Conservation (phyloP, 176 grass and related monocot genomes). For the Triticum timopheevii region DNA sequence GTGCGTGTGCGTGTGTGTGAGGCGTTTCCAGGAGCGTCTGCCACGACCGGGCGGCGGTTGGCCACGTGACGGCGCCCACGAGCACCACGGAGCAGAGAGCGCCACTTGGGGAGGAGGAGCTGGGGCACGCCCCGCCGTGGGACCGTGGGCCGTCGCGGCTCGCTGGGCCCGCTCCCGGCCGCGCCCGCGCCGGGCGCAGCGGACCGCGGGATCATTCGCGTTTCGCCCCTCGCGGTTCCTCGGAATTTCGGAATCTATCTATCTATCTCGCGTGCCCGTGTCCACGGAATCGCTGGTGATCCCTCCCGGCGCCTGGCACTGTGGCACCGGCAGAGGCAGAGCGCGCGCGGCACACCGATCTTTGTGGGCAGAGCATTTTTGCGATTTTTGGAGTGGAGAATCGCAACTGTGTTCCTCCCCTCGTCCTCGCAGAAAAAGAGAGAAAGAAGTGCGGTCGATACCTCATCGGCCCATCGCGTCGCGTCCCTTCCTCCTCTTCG, state of each 20-base stretch:
- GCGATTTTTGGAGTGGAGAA: not conserved
- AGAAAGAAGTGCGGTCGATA: too few relatives aligned
- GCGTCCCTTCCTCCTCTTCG: too few relatives aligned
- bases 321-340: not conserved
- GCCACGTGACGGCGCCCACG: conserved; percentile 30
- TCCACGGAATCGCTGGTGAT: not conserved
- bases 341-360: not conserved
- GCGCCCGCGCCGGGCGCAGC: too few relatives aligned
- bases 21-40: conserved; percentile 23
- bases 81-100: not conserved
- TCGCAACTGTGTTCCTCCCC: too few relatives aligned
- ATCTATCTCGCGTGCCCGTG: not conserved
- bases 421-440: too few relatives aligned
- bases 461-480: too few relatives aligned
- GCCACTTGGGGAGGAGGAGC: not conserved
- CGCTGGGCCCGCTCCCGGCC: too few relatives aligned
- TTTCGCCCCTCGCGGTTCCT: not conserved
- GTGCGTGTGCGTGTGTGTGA: not conserved
- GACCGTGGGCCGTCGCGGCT: too few relatives aligned
- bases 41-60: not conserved
- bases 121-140: not conserved
- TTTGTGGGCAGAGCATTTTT: not conserved
- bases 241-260: not conserved
- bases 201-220: not conserved
- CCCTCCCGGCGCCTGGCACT: not conserved